Percentiles rank a stretch among this genome's conserved stretches.
phyloP scores from a whole-genome alignment of 2,329 filamentous ascomycete genomes.

The Colletotrichum coccodes region DNA sequence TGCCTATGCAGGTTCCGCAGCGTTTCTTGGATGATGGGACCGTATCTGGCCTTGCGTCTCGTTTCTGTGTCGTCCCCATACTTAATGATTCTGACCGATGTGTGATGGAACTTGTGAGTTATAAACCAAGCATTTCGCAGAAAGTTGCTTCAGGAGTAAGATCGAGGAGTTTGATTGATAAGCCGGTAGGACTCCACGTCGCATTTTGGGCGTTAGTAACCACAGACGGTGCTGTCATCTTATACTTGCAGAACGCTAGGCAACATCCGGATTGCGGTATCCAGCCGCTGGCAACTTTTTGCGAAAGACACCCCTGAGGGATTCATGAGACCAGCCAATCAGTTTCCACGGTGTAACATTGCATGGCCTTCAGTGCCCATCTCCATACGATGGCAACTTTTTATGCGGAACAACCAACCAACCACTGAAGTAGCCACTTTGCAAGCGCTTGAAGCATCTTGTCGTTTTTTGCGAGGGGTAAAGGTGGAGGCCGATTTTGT shows the following conservation, averaged over 20 bases:
- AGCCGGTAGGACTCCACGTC: background rate
- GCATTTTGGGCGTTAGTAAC: background rate
- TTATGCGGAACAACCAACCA: background rate
- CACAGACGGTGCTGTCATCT: background rate
- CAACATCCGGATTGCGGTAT: background rate
- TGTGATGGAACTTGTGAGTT: background rate
- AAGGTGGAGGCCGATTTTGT: background rate
- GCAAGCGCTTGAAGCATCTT: fast-evolving
- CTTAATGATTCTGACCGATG: background rate
- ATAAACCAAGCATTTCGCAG: background rate
- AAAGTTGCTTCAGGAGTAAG: background rate
- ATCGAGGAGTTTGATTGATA: background rate
- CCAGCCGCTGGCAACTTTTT: constrained; percentile 4
- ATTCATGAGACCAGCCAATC: background rate
- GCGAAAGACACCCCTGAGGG: background rate
- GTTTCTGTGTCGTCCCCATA: background rate
- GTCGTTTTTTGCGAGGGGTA: no score
- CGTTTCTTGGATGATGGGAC: background rate
- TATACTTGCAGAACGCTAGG: background rate
- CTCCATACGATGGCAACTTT: background rate
- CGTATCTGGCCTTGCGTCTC: background rate
- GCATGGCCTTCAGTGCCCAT: background rate
- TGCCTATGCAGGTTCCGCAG: constrained; percentile 11
- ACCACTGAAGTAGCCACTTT: background rate
- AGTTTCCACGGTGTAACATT: background rate